phyloP scores from a whole-genome alignment of 2,329 filamentous ascomycete genomes.

The Calonectria pteridis region DNA sequence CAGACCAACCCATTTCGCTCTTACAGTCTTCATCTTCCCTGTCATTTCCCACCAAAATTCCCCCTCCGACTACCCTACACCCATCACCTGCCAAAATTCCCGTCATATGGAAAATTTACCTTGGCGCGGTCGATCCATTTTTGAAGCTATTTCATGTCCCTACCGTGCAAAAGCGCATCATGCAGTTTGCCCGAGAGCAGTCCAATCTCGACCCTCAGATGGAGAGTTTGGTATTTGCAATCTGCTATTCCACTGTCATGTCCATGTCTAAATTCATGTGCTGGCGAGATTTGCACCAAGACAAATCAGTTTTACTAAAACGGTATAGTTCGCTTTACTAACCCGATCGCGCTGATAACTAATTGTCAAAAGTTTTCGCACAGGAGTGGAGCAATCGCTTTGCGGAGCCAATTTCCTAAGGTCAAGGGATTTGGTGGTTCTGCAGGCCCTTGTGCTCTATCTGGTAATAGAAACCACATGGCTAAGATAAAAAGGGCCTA shows the following conservation, averaged over 20 bases:
- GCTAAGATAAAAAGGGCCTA: too few relatives aligned
- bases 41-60: background rate
- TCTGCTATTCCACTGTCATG: conserved; percentile 26
- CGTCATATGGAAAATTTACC: conserved; percentile 28
- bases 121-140: conserved; percentile 29
- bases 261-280: conserved; percentile 20
- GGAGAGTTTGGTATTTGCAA: conserved; percentile 29
- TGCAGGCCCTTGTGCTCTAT: conserved; percentile 33
- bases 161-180: conserved; percentile 17
- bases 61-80: background rate
- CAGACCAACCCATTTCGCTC: background rate
- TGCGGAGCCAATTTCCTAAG: conserved; percentile 19
- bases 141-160: conserved; percentile 32
- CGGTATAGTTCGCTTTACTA: background rate
- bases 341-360: background rate
- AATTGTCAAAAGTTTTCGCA: background rate
- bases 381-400: conserved; percentile 18
- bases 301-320: conserved; percentile 8
- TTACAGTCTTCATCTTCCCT: background rate
- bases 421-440: conserved; percentile 24
- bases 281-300: conserved; percentile 10
- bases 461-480: conserved; percentile 15
- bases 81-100: conserved; percentile 6
- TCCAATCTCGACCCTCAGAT: conserved; percentile 10
- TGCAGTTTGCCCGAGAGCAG: background rate